Base-by-base conservation (phyloP, 2,329 filamentous ascomycete genomes). In the Elsinoe batatas region DNA sequence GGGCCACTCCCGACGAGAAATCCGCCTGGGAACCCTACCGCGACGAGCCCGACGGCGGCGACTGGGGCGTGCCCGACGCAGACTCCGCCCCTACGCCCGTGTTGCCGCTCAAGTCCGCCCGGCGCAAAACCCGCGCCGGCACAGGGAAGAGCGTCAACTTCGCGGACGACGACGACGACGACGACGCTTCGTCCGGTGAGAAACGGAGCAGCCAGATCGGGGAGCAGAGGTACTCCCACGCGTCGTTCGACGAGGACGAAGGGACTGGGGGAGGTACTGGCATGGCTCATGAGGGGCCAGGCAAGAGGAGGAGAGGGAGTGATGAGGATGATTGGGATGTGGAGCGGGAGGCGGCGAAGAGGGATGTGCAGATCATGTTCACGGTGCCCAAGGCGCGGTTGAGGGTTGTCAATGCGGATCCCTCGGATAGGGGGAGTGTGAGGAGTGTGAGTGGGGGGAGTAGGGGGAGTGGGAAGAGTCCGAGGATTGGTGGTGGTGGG, bases 311-410 rank as follows among this genome's bases (percentile, higher is more conserved):
- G 18, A 44, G 56, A 13, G 5, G 46, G 3, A 50, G 46, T 1
- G 26, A 68, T 54, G 73, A 76, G 53, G 70, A 70, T 6, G 75
- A 77, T 46, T 78, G 75, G 75, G 74, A 78, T 53, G 72, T 78
- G 1, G 75, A 78, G 60, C 69, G 70, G 11, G 75, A 74, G 3
- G 74, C 71, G 1, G 69, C 71, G 51, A 66, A 70, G 18, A 62
- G 75, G 4, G 73, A 76, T 3, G 74, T 78, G n/a, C 75, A 76
- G 56, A 72, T 79, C 66, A 93, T 95, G 81, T 97, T 95, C 69
- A 96, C 91, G 0, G 89, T 96, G 58, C 91, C 93, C 2, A 89
- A 85, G 68, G 86, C 91, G 69, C 82, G 83, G 62, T 71, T 97
- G 60, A 76, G 91, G 22, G 90, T 97, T n/a, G 91, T 96, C 17